Evolutionary conservation across 352 stramenopile genomes (phyloP).

Genomic region (Phytopythium montanum): DNA sequence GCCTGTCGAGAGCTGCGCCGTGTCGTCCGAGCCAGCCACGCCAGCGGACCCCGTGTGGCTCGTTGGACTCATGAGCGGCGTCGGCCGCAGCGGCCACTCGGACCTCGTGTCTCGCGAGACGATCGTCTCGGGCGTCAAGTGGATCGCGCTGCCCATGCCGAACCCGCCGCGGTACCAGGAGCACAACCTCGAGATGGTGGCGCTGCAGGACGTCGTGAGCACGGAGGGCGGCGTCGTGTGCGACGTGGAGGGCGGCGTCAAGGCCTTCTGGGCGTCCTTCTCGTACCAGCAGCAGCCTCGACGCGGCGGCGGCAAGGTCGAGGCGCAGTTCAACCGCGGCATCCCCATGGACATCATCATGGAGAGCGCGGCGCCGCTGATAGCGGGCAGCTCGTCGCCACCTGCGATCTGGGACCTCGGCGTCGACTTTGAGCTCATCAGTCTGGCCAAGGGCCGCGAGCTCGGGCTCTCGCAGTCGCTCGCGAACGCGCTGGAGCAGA

Average conservation of each 20-base stretch:
- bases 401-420: slow-evolving; percentile 80
- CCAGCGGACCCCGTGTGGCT: slow-evolving; percentile 84
- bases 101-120: slow-evolving; percentile 84
- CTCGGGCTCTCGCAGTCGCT: slow-evolving; percentile 81
- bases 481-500: slow-evolving; percentile 70
- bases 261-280: slow-evolving; percentile 87
- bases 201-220: slow-evolving; percentile 76
- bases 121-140: slow-evolving; percentile 85
- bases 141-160: slow-evolving; percentile 76
- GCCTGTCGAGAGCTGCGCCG: slow-evolving; percentile 73
- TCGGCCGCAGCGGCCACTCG: slow-evolving; percentile 73
- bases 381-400: slow-evolving; percentile 42
- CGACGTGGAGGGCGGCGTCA: slow-evolving; percentile 58
- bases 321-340: slow-evolving; percentile 84
- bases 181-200: slow-evolving; percentile 87
- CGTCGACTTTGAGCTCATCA: slow-evolving; percentile 87
- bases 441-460: slow-evolving; percentile 84
- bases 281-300: slow-evolving; percentile 79
- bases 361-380: slow-evolving; percentile 75
- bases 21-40: slow-evolving; percentile 51
- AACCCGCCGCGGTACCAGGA: slow-evolving; percentile 85
- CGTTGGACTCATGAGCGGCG: slow-evolving; percentile 79
- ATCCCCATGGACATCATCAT: slow-evolving; percentile 88
- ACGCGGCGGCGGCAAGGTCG: slow-evolving; percentile 57
- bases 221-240: slow-evolving; percentile 83